Percentiles rank a stretch among this genome's conserved stretches.
Evolutionary conservation across 768 basidiomycete species (phyloP).

Genomic region (Lanmaoa rubissima): DNA sequence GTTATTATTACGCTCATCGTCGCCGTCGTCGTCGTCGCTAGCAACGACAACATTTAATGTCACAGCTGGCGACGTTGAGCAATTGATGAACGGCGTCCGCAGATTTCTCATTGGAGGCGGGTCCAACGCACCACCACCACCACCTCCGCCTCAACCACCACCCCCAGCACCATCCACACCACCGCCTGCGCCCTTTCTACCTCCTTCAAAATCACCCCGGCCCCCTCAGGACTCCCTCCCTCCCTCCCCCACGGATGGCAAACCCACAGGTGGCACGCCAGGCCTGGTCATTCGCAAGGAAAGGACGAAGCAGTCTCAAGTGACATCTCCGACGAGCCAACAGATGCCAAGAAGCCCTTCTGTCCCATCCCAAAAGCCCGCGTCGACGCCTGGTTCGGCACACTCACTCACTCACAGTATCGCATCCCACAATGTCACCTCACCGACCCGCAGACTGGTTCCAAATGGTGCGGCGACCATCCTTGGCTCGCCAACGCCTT

Average conservation of each 20-base stretch:
- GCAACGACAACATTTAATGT: constrained; percentile 23
- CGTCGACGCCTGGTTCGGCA: constrained; percentile 18
- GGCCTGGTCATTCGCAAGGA: constrained; percentile 56
- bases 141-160: constrained; percentile 12
- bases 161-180: constrained; percentile 26
- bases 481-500: constrained; percentile 37
- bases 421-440: constrained; percentile 22
- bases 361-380: constrained; percentile 25
- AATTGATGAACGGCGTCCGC: constrained; percentile 68
- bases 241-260: constrained; percentile 27
- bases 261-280: constrained; percentile 21
- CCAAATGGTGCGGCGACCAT: constrained; percentile 12
- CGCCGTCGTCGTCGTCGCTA: background rate
- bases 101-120: constrained; percentile 54
- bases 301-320: constrained; percentile 33
- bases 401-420: constrained; percentile 27
- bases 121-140: constrained; percentile 33
- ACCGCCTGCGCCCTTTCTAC: constrained; percentile 17
- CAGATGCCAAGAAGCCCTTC: constrained; percentile 28
- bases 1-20: background rate
- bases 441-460: constrained; percentile 19
- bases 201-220: constrained; percentile 40
- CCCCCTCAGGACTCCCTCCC: constrained; percentile 43
- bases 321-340: constrained; percentile 21
- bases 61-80: constrained; percentile 16